Percentiles rank a stretch among this genome's conserved stretches.
These are phyloP conservation scores for Ceriops tagal DNA, from an alignment of 345 rosid species.

Conservation along the genomic window DNA sequence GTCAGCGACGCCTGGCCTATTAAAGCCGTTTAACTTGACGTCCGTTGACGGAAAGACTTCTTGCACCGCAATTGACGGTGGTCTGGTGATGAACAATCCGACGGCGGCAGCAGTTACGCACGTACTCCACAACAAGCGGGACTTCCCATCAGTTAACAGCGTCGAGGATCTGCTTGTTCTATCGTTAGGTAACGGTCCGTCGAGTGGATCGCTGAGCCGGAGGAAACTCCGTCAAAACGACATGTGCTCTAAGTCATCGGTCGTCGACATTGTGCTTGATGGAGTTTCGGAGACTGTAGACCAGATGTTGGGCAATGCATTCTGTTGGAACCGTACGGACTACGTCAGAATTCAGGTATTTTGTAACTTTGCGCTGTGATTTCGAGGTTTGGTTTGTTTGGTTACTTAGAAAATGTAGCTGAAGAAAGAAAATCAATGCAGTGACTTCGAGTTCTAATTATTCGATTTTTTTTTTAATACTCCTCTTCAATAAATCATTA, in stretches of 20 bases:
- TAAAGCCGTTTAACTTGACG: slow-evolving; percentile 63
- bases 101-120: slow-evolving; percentile 88
- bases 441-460: neutral
- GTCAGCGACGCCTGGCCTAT: slow-evolving; percentile 74
- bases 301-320: slow-evolving; percentile 94
- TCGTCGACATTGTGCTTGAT: slow-evolving; percentile 74
- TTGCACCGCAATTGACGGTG: slow-evolving; percentile 85
- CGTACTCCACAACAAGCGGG: slow-evolving; percentile 93
- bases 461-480: too few species aligned
- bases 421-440: neutral
- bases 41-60: slow-evolving; percentile 82
- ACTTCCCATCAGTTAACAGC: slow-evolving; percentile 76
- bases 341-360: slow-evolving; percentile 95
- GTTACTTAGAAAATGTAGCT: slow-evolving; percentile 10
- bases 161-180: slow-evolving; percentile 84
- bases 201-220: slow-evolving; percentile 24
- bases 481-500: too few species aligned
- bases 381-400: slow-evolving; percentile 10
- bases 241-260: slow-evolving; percentile 64
- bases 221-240: slow-evolving; percentile 41
- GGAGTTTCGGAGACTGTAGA: slow-evolving; percentile 93
- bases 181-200: slow-evolving; percentile 77
- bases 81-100: slow-evolving; percentile 98
- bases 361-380: neutral
- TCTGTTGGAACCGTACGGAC: slow-evolving; percentile 85